Evolutionary conservation across 1,284 basidiomycete genomes (phyloP), one percentile per base, ranked within the genome.

Genomic region (Malassezia furfur): DNA sequence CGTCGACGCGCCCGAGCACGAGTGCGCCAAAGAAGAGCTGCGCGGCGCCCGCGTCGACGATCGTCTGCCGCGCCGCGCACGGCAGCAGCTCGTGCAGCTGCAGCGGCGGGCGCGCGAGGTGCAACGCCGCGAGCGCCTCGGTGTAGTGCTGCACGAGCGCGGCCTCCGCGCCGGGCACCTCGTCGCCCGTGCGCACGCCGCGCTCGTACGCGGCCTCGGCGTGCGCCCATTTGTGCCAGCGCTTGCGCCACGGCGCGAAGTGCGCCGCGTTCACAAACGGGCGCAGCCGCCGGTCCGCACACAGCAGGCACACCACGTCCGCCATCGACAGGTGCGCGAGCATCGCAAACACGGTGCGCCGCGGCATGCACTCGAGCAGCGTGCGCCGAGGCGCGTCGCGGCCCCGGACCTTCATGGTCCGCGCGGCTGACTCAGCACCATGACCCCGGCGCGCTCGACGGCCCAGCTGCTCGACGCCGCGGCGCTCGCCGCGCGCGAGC

Each of bases 311-410:
- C 40, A 62, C 52, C 8, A 62, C 52, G 34, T 69, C 67, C 19
- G 43, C 52, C 12, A 64, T 61, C 14, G 62, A 63, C 15, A 69
- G 54, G 35, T 61, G 54, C 28, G 59, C 54, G 1, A 69, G 61
- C 34, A 62, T 52, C 46, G 60, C 62, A 37, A 67, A 63, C 30
- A 67, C 64, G 15, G 63, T 55, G 37, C 64, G 62, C 35, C 64
- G 59, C 35, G 63, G 63, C 15, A 69, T 63, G 57, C 66, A 68
- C 51, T 68, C 66, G 22, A 68, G 64, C 5, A 68, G 57, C 7
- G 66, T 68, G 3, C 66, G 53, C 11, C 64, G 64, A 12, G 53
- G 35, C 25, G 35, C 47, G 25, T 5, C 34, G 35, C 22, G 34
- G 47, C 47, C 35, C 17, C 35, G 31, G 28, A n/a, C 45, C 14